Percentiles rank a stretch among this genome's conserved stretches.
Conservation (phyloP, 805 yeast genomes). For the Spathaspora boniae region DNA sequence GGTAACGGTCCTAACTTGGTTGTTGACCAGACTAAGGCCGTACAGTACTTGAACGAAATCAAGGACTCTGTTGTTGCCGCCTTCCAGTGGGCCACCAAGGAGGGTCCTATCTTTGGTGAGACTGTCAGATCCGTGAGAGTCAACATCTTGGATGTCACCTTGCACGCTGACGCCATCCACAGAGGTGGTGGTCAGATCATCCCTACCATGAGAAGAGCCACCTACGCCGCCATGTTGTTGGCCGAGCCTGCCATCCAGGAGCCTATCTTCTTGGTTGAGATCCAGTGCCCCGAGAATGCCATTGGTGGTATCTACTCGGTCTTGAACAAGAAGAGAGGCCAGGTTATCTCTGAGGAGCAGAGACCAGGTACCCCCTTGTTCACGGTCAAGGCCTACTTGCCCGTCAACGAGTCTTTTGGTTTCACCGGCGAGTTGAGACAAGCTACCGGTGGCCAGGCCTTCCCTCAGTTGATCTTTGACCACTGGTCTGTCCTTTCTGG, state of each 20-base stretch:
- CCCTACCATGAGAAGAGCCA: conserved; percentile 99
- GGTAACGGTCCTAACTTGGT: conserved; percentile 98
- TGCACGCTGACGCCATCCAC: conserved; percentile 99
- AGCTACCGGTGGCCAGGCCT: conserved; percentile 99
- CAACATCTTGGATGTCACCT: conserved; percentile 97
- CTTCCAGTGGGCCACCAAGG: conserved; percentile 99
- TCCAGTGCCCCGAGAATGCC: conserved; percentile 98
- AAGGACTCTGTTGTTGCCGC: conserved; percentile 99
- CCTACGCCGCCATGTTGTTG: conserved; percentile 95
- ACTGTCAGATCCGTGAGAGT: conserved; percentile 92
- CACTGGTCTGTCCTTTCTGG: conserved; percentile 93
- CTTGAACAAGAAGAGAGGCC: conserved; percentile 99
- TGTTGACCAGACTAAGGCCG: conserved; percentile 99
- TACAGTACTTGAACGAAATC: conserved; percentile 97
- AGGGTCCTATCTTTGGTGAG: conserved; percentile 99
- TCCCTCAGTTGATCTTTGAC: conserved; percentile 99
- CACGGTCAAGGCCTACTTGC: conserved; percentile 99
- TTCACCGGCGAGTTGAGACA: conserved; percentile 99
- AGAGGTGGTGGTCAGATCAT: conserved; percentile 99
- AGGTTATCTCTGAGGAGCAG: conserved; percentile 98
- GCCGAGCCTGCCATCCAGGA: conserved; percentile 99
- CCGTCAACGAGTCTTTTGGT: conserved; percentile 99
- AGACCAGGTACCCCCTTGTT: conserved; percentile 99
- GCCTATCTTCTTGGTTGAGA: conserved; percentile 98
- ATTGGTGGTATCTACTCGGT: conserved; percentile 99